These are phyloP conservation scores for Sphaerobolus stellatus DNA, from an alignment of 1,284 basidiomycete genomes.

Conservation along the genomic window DNA sequence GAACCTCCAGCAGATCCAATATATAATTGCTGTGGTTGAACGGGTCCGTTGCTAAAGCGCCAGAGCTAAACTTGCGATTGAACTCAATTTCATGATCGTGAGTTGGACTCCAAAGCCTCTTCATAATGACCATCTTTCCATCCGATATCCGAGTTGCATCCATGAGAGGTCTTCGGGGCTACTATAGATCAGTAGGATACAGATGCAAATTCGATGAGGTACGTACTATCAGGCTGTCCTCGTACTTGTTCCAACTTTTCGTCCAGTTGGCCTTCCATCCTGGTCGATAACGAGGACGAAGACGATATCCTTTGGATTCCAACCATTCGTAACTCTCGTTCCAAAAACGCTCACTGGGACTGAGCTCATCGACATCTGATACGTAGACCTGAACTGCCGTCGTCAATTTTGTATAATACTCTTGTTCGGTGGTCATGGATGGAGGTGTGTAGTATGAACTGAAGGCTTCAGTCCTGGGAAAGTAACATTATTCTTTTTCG, in stretches of 20 bases:
- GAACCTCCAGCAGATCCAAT: neutral
- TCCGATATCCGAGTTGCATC: conserved; percentile 35
- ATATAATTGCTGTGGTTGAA: no score
- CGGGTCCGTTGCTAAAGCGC: neutral
- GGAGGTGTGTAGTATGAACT: no score
- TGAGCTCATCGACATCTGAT: no score
- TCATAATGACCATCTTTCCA: conserved; percentile 29
- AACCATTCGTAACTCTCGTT: no score
- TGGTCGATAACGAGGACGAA: conserved; percentile 22
- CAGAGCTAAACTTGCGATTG: neutral
- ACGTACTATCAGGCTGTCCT: conserved; percentile 17
- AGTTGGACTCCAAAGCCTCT: conserved; percentile 17
- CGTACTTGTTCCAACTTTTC: conserved; percentile 6
- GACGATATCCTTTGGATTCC: conserved; percentile 23
- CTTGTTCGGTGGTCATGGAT: no score
- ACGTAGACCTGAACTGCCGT: no score
- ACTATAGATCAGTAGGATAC: neutral
- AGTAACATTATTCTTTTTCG: no score
- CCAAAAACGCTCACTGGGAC: no score
- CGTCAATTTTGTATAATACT: no score
- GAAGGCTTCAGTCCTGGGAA: no score
- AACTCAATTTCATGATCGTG: conserved; percentile 1
- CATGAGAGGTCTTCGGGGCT: conserved; percentile 14
- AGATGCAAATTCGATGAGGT: neutral
- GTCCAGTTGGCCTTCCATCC: conserved; percentile 26